A percentile compares a stretch with the other conserved stretches of the same genome.
Conservation (phyloP, 257 asterid species). For the Petunia secreta region DNA sequence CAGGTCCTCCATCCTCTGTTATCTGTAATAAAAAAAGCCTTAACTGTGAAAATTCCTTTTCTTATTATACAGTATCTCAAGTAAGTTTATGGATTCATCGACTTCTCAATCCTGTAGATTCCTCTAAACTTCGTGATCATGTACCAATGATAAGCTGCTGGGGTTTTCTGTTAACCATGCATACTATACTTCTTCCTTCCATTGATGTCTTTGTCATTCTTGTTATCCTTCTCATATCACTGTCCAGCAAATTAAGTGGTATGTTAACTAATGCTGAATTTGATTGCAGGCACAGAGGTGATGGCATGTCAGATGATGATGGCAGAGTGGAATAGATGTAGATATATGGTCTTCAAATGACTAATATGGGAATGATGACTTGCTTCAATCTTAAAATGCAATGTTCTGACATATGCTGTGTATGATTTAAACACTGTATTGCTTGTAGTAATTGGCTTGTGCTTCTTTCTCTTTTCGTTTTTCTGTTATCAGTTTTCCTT, state of each 20-base stretch:
- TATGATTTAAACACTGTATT: conserved; percentile 34
- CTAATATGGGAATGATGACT: conserved; percentile 28
- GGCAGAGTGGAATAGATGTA: conserved; percentile 55
- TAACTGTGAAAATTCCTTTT: too few relatives aligned
- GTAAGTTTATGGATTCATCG: too few relatives aligned
- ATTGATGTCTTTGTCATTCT: neutral
- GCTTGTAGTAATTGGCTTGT: neutral
- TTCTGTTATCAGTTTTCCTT: neutral
- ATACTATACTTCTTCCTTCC: neutral
- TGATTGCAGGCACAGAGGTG: conserved; percentile 72
- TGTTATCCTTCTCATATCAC: neutral
- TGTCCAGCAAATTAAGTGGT: neutral
- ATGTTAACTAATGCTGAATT: conserved; percentile 5
- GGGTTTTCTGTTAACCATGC: neutral
- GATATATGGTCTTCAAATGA: conserved; percentile 25
- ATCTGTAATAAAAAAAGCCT: too few relatives aligned
- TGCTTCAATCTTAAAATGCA: conserved; percentile 27
- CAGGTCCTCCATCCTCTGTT: too few relatives aligned
- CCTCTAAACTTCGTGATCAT: neutral
- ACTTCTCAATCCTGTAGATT: too few relatives aligned
- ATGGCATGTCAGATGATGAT: conserved; percentile 61
- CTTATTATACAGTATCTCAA: too few relatives aligned
- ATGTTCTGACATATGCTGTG: conserved; percentile 28
- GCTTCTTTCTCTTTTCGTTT: conserved; percentile 7
- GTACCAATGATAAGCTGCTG: neutral